Percentiles rank a stretch among this genome's conserved stretches.
Conservation (phyloP, 1,284 basidiomycete species). For the Malassezia vespertilionis region DNA sequence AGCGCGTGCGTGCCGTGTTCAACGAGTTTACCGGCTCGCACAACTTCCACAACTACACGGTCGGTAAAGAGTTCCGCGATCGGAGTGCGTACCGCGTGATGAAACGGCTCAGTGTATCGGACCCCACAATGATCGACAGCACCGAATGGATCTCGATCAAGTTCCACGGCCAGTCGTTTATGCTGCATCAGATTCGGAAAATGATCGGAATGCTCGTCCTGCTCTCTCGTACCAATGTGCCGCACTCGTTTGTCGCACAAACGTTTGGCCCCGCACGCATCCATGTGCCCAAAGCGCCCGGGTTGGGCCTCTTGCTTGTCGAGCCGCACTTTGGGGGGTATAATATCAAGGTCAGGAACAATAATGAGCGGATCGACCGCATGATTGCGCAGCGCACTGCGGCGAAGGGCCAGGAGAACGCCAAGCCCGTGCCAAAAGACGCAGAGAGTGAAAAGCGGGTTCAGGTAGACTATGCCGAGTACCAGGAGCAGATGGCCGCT, state of each 20-base stretch:
- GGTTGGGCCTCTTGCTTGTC: slow-evolving; percentile 85
- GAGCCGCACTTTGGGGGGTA: slow-evolving; percentile 77
- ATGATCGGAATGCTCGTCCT: slow-evolving; percentile 87
- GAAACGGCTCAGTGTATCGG: slow-evolving; percentile 34
- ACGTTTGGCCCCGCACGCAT: slow-evolving; percentile 60
- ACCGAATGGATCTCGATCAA: slow-evolving; percentile 91
- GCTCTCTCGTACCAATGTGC: slow-evolving; percentile 30
- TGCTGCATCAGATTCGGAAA: slow-evolving; percentile 93
- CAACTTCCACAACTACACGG: slow-evolving; percentile 96
- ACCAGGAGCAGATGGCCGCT: slow-evolving; percentile 22
- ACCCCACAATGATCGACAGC: slow-evolving; percentile 61
- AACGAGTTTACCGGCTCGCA: slow-evolving; percentile 28
- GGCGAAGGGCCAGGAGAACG: background rate
- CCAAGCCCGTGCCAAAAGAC: slow-evolving; percentile 14
- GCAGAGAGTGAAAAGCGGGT: slow-evolving; percentile 22
- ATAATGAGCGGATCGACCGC: slow-evolving; percentile 22
- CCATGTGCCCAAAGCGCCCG: slow-evolving; percentile 89
- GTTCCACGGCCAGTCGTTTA: slow-evolving; percentile 95
- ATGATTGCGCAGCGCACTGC: slow-evolving; percentile 5
- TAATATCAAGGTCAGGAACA: slow-evolving; percentile 54
- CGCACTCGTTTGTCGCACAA: slow-evolving; percentile 45
- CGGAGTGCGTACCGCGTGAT: slow-evolving; percentile 62
- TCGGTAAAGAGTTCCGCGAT: slow-evolving; percentile 73
- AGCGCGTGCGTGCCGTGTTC: slow-evolving; percentile 29
- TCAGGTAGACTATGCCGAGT: slow-evolving; percentile 21